These are phyloP conservation scores for Vaccinium myrtillus DNA, from an alignment of 148 eudicot species.

Conservation along the genomic window DNA sequence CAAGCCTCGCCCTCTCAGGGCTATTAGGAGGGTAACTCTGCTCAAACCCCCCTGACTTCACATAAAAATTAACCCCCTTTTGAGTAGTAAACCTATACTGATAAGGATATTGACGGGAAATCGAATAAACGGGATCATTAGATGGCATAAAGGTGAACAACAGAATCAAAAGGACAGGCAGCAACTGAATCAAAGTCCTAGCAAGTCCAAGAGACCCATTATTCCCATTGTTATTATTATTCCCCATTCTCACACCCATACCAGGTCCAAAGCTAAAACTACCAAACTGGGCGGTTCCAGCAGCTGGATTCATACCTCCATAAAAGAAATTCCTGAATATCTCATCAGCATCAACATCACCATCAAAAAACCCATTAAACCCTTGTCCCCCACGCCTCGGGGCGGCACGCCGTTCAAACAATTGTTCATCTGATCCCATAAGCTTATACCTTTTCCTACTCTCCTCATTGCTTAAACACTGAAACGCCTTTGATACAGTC, in stretches of 20 bases:
- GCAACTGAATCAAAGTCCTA: slow-evolving; percentile 38
- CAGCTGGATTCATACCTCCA: slow-evolving; percentile 53
- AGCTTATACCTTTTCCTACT: slow-evolving; percentile 41
- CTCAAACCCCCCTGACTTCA: slow-evolving; percentile 38
- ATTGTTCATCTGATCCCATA: slow-evolving; percentile 47
- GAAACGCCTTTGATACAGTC: slow-evolving; percentile 52
- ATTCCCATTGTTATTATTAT: slow-evolving; percentile 11
- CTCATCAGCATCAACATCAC: slow-evolving; percentile 58
- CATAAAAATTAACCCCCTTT: slow-evolving; percentile 48
- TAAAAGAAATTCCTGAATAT: slow-evolving; percentile 59
- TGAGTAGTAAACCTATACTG: slow-evolving; percentile 33
- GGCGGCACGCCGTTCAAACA: slow-evolving; percentile 29
- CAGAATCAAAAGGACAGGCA: slow-evolving; percentile 48
- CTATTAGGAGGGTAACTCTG: slow-evolving; percentile 43
- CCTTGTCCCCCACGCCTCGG: slow-evolving; percentile 32
- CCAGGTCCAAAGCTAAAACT: slow-evolving; percentile 54
- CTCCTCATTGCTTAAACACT: slow-evolving; percentile 50
- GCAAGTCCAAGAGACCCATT: slow-evolving; percentile 30
- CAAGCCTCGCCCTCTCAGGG: slow-evolving; percentile 34
- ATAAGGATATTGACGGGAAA: slow-evolving; percentile 36
- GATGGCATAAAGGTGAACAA: slow-evolving; percentile 52
- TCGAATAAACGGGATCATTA: slow-evolving; percentile 38
- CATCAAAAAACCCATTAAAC: slow-evolving; percentile 48
- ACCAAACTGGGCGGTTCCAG: slow-evolving; percentile 31
- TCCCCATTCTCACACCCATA: slow-evolving; percentile 38